These are phyloP conservation scores for Chytriomyces sp. DNA, from an alignment of 192 early-diverging fungal species.

Conservation along the genomic window DNA sequence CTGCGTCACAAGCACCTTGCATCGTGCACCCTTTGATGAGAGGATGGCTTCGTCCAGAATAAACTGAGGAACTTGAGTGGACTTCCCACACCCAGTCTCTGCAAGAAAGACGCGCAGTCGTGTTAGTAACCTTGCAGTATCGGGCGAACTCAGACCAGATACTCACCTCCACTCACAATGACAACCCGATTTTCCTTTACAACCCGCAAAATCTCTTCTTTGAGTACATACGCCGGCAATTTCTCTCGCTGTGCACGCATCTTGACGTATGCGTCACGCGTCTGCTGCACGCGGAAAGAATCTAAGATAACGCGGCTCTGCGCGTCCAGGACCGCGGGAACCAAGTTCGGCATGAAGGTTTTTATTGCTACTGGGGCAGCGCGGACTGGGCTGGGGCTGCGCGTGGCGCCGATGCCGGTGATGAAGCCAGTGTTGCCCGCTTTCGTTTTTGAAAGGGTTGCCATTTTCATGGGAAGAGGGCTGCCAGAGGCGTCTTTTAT, in stretches of 20 bases:
- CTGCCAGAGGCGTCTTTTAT: background rate
- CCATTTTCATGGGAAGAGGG: conserved; percentile 8
- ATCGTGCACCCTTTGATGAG: conserved; percentile 29
- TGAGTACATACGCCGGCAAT: conserved; percentile 35
- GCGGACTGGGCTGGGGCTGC: conserved; percentile 7
- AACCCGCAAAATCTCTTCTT: conserved; percentile 34
- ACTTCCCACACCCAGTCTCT: conserved; percentile 43
- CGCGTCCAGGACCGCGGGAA: background rate
- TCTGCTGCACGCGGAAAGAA: conserved; percentile 14
- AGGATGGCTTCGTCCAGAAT: conserved; percentile 41
- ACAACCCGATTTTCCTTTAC: conserved; percentile 37
- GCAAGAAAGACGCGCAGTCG: background rate
- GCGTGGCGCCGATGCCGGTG: background rate
- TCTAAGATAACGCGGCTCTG: conserved; percentile 12
- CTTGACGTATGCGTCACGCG: conserved; percentile 10
- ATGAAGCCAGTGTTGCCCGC: conserved; percentile 5
- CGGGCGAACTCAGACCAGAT: background rate
- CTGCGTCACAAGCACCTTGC: conserved; percentile 46
- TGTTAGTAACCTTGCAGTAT: background rate
- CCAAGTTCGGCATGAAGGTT: conserved; percentile 14
- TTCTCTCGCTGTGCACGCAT: conserved; percentile 38
- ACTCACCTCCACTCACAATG: conserved; percentile 45
- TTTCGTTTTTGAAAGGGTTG: background rate
- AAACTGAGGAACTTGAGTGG: conserved; percentile 47
- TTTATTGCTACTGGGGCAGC: background rate